Evolutionary conservation across 202 grass and related monocot species (phyloP).

Genomic region (Schoenoplectus tabernaemontani): DNA sequence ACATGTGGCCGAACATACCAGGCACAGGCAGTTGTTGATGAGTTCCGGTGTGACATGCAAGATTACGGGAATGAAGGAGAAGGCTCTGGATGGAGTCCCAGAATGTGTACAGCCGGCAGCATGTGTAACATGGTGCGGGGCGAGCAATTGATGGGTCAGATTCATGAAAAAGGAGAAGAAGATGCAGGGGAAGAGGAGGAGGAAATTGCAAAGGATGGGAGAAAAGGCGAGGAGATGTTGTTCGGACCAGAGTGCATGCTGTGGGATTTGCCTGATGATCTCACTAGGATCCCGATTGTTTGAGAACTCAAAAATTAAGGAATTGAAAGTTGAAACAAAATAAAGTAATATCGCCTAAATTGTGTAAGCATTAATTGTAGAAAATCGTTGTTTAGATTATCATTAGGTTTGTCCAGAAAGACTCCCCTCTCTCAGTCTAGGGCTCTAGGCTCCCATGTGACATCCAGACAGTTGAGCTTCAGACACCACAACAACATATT

Average conservation of each 20-base stretch:
- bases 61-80: constrained; percentile 41
- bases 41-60: constrained; percentile 22
- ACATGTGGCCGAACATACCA: constrained; percentile 26
- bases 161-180: constrained; percentile 32
- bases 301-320: background rate
- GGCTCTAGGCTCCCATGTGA: background rate
- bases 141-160: constrained; percentile 17
- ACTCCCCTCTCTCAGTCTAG: background rate
- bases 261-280: constrained; percentile 77
- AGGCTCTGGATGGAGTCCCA: constrained; percentile 34
- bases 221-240: constrained; percentile 39
- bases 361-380: background rate
- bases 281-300: constrained; percentile 35
- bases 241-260: constrained; percentile 67
- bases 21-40: constrained; percentile 8
- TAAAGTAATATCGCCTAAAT: background rate
- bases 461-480: too few species aligned
- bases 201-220: constrained; percentile 36
- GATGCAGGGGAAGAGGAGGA: constrained; percentile 34
- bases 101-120: constrained; percentile 54
- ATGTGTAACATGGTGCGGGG: constrained; percentile 41
- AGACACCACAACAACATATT: too few species aligned
- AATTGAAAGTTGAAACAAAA: background rate
- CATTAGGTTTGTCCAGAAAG: too few species aligned
- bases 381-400: background rate